Conservation (phyloP, 192 early-diverging fungal genomes). For the Funneliformis geosporum region DNA sequence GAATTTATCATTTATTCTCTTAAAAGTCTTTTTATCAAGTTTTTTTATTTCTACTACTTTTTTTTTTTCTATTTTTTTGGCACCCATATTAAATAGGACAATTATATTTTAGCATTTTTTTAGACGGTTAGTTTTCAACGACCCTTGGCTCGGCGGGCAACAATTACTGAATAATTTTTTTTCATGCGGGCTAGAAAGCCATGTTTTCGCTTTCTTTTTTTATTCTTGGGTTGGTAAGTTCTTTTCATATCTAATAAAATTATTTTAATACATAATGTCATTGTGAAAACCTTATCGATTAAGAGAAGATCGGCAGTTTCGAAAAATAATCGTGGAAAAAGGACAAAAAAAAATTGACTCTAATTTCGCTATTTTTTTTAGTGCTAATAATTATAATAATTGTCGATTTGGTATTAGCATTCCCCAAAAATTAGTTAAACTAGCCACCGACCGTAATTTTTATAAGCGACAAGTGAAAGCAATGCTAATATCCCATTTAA, state of each 20-base stretch:
- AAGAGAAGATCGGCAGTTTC: neutral
- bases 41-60: neutral
- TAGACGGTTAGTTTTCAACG: constrained; percentile 21
- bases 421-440: constrained; percentile 10
- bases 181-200: constrained; percentile 17
- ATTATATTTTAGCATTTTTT: constrained; percentile 13
- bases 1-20: neutral
- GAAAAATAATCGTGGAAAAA: neutral
- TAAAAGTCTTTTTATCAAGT: constrained; percentile 18
- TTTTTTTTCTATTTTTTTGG: neutral
- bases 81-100: neutral
- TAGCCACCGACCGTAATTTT: neutral
- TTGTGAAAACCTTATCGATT: neutral
- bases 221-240: constrained; percentile 25
- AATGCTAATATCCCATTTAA: too few species aligned
- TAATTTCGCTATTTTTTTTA: constrained; percentile 7
- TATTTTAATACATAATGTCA: neutral
- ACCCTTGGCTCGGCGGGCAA: neutral
- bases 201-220: constrained; percentile 8
- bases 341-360: neutral
- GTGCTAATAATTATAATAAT: neutral
- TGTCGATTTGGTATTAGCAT: neutral
- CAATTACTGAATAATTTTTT: constrained; percentile 25
- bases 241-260: constrained; percentile 26
- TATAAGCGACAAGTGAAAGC: neutral